Conservation (phyloP, 257 asterid genomes). For the Coffea eugenioides region DNA sequence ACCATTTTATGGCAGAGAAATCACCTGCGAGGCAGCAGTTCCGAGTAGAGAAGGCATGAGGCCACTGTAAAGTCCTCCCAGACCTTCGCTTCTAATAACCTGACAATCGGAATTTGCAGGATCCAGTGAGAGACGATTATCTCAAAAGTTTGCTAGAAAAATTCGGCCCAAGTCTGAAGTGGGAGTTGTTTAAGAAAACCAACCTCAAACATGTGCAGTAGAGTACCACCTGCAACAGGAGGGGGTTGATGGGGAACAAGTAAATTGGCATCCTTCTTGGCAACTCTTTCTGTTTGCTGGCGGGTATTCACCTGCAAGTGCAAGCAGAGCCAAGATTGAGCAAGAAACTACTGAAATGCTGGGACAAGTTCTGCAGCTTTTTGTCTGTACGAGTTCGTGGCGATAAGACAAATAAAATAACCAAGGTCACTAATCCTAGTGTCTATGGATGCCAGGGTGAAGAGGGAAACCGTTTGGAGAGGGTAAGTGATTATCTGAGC, state of each 20-base stretch:
- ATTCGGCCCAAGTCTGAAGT: neutral
- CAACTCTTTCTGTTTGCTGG: conserved; percentile 88
- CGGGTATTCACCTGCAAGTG: conserved; percentile 75
- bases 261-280: conserved; percentile 40
- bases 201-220: conserved; percentile 66
- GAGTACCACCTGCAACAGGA: conserved; percentile 32
- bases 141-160: neutral
- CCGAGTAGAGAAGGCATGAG: conserved; percentile 91
- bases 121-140: neutral
- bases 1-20: conserved; percentile 1
- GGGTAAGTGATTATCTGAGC: conserved; percentile 88
- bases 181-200: neutral
- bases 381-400: no score
- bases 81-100: conserved; percentile 71
- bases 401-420: neutral
- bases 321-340: neutral
- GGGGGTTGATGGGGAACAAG: conserved; percentile 14
- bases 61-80: conserved; percentile 93
- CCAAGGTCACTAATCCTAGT: neutral
- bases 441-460: conserved; percentile 1
- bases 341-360: neutral
- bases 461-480: conserved; percentile 62
- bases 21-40: conserved; percentile 88
- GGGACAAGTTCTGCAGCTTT: neutral
- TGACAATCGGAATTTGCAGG: conserved; percentile 15